phyloP scores from a whole-genome alignment of 768 basidiomycete genomes.

The Suillus subaureus region DNA sequence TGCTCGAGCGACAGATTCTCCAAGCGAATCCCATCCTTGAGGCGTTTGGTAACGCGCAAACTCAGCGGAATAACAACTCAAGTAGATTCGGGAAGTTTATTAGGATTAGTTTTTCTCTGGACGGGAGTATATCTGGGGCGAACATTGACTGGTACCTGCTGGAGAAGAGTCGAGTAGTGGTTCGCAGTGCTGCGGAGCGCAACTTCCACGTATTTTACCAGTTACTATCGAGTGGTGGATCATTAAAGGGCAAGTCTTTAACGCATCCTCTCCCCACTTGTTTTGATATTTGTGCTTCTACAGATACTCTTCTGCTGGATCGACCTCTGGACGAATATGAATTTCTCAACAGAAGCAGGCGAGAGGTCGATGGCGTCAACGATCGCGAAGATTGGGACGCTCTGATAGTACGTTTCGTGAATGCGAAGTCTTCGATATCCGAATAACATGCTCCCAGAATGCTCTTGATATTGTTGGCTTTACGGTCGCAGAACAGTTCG shows the following conservation, averaged over 20 bases:
- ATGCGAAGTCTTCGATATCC: conserved; percentile 4
- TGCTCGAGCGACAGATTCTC: conserved; percentile 93
- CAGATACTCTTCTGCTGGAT: conserved; percentile 75
- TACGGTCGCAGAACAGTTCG: conserved; percentile 77
- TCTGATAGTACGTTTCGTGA: conserved; percentile 55
- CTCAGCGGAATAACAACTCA: conserved; percentile 97
- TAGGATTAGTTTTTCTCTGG: conserved; percentile 88
- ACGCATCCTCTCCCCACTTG: neutral
- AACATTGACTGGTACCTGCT: conserved; percentile 99
- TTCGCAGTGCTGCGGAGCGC: conserved; percentile 84
- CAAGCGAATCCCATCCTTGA: conserved; percentile 98
- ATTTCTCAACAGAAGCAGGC: conserved; percentile 86
- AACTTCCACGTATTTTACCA: conserved; percentile 99
- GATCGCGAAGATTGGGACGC: conserved; percentile 87
- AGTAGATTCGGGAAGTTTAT: conserved; percentile 99
- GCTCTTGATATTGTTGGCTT: conserved; percentile 93
- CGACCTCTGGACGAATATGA: conserved; percentile 82
- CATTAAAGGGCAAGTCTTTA: conserved; percentile 60
- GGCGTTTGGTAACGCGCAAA: conserved; percentile 98
- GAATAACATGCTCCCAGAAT: conserved; percentile 42
- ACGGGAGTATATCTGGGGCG: conserved; percentile 95
- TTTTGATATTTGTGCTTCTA: conserved; percentile 15
- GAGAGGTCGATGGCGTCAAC: conserved; percentile 94
- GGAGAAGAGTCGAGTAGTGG: conserved; percentile 95
- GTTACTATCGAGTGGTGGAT: conserved; percentile 74